These are phyloP conservation scores for Rhodotorula glutinis DNA, from an alignment of 1,284 basidiomycete species.

Conservation along the genomic window DNA sequence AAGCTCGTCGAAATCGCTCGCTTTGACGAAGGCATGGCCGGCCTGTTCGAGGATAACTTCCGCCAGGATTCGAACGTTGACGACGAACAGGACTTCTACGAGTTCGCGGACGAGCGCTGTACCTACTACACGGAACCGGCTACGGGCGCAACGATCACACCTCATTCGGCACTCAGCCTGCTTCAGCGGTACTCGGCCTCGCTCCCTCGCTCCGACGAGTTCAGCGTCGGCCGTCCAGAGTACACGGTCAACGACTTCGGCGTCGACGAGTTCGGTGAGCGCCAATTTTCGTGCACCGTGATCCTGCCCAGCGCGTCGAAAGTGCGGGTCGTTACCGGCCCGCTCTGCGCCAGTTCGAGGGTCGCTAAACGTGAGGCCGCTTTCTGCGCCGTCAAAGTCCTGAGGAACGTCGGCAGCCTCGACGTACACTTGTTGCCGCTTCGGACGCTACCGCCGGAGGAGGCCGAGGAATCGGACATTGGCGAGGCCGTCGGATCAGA, in stretches of 20 bases:
- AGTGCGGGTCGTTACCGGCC: slow-evolving; percentile 7
- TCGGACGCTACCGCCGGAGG: not conserved
- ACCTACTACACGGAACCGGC: slow-evolving; percentile 1
- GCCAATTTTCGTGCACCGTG: slow-evolving; percentile 2
- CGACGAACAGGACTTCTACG: slow-evolving; percentile 9
- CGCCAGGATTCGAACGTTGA: not conserved
- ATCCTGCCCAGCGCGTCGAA: slow-evolving; percentile 2
- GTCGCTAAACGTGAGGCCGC: slow-evolving; percentile 15
- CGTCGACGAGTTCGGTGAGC: not conserved
- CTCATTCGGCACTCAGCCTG: slow-evolving; percentile 16
- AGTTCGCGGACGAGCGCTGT: not conserved
- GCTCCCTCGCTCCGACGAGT: slow-evolving; percentile 15
- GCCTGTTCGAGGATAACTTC: not conserved
- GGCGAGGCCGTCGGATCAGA: slow-evolving; percentile 8
- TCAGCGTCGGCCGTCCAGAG: not conserved
- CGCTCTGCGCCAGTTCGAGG: not conserved
- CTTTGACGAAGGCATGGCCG: slow-evolving; percentile 1
- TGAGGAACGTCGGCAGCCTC: slow-evolving; percentile 4
- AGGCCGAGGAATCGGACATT: slow-evolving; percentile 1
- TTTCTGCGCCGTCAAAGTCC: slow-evolving; percentile 8
- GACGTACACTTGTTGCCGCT: slow-evolving; percentile 21
- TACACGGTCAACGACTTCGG: not conserved
- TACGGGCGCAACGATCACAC: slow-evolving; percentile 14
- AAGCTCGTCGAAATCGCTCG: slow-evolving; percentile 11
- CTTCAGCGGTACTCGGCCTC: slow-evolving; percentile 12